Base-by-base conservation (phyloP, 352 stramenopile species). In the Phytophthora agathidicida region DNA sequence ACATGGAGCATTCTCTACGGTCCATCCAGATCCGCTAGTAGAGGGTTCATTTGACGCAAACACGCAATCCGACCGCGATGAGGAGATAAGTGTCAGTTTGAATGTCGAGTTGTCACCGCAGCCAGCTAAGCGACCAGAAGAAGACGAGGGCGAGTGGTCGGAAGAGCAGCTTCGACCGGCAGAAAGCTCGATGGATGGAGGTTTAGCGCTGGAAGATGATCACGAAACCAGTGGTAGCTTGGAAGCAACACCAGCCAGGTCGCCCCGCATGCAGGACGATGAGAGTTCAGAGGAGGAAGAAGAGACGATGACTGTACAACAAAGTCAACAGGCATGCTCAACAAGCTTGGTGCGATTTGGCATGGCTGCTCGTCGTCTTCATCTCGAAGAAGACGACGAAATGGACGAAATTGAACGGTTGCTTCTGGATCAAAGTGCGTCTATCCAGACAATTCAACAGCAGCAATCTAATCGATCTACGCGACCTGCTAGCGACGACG, bases 371-470 rank as follows among this genome's bases (percentile, higher is more conserved):
- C 42, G 37, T 24, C 55, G 55, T 19, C 10, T 51, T 14, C 48
- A 37, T 13, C 35, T 64, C 4, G 56, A 66, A 22, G 51, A 69
- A 35, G 54, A 60, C n/a, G 61, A 60, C 17, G 61, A 70, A 13
- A 55, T 51, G 53, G 54, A 70, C 38, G 61, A 65, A 23, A 43
- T 65, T n/a, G 54, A 70, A 22, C 35, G 31, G 5, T 45, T 59
- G 8, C 32, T 64, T 24, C 36, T 59, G 4, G 37, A 65, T 3
- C 42, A 60, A 65, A 54, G 36, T 13, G n/a, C n/a, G 39, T 44
- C 37, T 16, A 32, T 13, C 24, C 30, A 24, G 42, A 54, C 17
- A 14, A 30, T 17, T 1, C 23, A 36, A 6, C 46, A 16, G 33
- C 17, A 24, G 26, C 20, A 31, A 10, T 7, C 24, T 3, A 32